phyloP scores from a whole-genome alignment of 202 grass and related monocot species.

The Tripidium arundinaceum region DNA sequence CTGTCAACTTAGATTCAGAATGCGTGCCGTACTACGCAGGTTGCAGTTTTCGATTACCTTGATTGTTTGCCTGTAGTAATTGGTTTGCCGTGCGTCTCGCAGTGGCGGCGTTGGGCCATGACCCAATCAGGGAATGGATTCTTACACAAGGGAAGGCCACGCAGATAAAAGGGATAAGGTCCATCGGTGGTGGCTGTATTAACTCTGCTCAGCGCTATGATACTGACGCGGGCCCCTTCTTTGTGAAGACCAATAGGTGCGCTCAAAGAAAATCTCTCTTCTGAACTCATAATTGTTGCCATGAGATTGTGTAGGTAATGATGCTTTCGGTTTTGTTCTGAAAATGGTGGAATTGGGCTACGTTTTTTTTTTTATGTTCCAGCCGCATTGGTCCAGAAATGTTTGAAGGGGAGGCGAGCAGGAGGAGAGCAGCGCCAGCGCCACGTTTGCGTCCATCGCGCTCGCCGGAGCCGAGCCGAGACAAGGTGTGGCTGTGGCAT shows the following conservation, averaged over 20 bases:
- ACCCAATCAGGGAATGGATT: slow-evolving; percentile 78
- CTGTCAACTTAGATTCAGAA: not conserved
- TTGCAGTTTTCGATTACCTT: not conserved
- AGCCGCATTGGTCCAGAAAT: slow-evolving; percentile 69
- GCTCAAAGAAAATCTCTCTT: not conserved
- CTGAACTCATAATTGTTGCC: not conserved
- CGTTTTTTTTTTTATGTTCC: not conserved
- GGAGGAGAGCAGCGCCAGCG: slow-evolving; percentile 29
- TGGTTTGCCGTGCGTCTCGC: not conserved
- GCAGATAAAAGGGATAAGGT: slow-evolving; percentile 57
- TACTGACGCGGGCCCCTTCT: slow-evolving; percentile 60
- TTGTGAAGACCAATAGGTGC: slow-evolving; percentile 79
- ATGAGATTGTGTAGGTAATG: not conserved
- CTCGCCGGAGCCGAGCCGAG: slow-evolving; percentile 1
- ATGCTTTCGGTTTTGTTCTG: slow-evolving; percentile 7
- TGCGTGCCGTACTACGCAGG: not conserved
- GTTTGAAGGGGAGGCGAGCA: slow-evolving; percentile 69
- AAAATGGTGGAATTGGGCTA: not conserved
- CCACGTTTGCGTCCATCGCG: slow-evolving; percentile 45
- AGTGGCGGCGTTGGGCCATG: slow-evolving; percentile 58
- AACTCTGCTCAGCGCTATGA: slow-evolving; percentile 62
- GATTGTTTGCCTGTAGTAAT: not conserved
- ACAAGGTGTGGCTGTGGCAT: not conserved
- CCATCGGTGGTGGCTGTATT: slow-evolving; percentile 68
- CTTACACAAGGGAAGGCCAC: slow-evolving; percentile 84